phyloP scores from a whole-genome alignment of 2,329 filamentous ascomycete genomes.

The Ophiostoma ulmi region DNA sequence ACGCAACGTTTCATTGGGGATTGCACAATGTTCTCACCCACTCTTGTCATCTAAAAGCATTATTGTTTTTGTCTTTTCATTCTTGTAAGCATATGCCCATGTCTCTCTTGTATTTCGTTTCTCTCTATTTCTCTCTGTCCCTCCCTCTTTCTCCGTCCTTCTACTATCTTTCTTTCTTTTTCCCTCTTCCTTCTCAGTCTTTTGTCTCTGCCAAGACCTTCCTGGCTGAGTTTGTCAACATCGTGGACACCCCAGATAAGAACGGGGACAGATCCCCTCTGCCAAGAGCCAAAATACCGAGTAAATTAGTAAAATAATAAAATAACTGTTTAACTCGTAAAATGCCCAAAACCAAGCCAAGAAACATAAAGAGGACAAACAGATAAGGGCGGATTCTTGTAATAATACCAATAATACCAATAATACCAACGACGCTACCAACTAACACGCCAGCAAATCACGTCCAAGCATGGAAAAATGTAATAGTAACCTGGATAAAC shows the following conservation, averaged over 20 bases:
- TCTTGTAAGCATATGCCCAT: background rate
- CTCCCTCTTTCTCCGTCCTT: too few species aligned
- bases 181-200: background rate
- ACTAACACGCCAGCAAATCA: background rate
- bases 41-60: background rate
- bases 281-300: conserved; percentile 9
- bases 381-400: background rate
- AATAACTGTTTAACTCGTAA: background rate
- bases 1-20: background rate
- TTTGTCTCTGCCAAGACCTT: background rate
- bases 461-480: background rate
- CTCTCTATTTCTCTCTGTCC: background rate
- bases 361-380: conserved; percentile 6
- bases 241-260: conserved; percentile 10
- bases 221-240: background rate
- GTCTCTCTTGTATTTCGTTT: background rate
- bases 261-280: background rate
- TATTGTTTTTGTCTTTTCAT: background rate
- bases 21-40: conserved; percentile 1
- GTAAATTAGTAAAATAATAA: background rate
- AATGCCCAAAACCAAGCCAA: background rate
- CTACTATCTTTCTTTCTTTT: background rate
- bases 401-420: background rate
- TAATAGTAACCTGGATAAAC: background rate
- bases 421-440: background rate